Evolutionary conservation across 805 yeast species (phyloP), one percentile per base, ranked within the genome.

Genomic region (Metschnikowia cubensis): DNA sequence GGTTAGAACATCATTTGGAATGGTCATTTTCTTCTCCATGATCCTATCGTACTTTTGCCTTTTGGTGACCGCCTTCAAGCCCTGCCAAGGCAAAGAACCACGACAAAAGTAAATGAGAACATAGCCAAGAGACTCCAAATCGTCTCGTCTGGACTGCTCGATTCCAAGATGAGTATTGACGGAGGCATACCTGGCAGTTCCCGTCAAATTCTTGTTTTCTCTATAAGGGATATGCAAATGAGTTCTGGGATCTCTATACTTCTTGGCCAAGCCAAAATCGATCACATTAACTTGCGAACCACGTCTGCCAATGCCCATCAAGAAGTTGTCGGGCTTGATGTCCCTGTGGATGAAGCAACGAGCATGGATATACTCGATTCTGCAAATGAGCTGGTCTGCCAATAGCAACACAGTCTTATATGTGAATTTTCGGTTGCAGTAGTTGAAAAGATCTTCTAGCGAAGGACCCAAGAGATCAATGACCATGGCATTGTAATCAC

Each of bases 401-500:
- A 92, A 76, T 64, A 92, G 79, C 53, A 94, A 78, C 42, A 91
- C 97, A 1, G 99, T 94, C 69, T 92, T 92, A 72, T 85, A 87
- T 37, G 96, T 84, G 70, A 92, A 92, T 67, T 88, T 88, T 54
- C 99, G 78, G 69, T 89, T 89, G 73, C 99, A 94, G 69, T 92
- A 94, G 73, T 92, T 92, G 79, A 92, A 92, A 59, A 92, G 75
- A 68, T 94, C 98, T 68, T 92, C 99, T 56, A 92, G 76, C 0
- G 96, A 87, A 3, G 98, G 98, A 5, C 99, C 99, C 60, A 92
- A 77, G 47, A 92, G 79, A 67, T 92, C 99, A 61, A 92, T 92
- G 37, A 92, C 98, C 91, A 92, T 85, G 36, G 97, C 97, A 68
- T 91, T 89, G 66, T 89, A 92, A 66, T 91, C 97, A 59, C 96